phyloP scores from a whole-genome alignment of 371 early-diverging fungal genomes.

The Lichtheimia ramosa region DNA sequence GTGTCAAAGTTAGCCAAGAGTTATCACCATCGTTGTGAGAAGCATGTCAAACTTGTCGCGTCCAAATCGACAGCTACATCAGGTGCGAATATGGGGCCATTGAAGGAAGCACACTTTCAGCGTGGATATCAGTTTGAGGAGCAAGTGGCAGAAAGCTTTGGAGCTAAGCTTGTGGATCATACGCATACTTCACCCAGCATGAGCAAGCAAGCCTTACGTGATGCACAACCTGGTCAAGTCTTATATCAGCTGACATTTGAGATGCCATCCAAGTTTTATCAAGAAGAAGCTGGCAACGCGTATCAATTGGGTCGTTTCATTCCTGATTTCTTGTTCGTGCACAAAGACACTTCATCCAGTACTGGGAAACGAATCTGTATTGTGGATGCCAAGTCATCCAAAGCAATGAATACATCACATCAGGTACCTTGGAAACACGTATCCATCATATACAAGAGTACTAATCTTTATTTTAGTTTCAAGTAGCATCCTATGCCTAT shows the following conservation, averaged over 20 bases:
- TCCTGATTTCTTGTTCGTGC: conserved; percentile 52
- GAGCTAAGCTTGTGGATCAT: conserved; percentile 31
- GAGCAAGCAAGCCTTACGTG: conserved; percentile 27
- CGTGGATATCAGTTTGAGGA: conserved; percentile 30
- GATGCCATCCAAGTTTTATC: conserved; percentile 41
- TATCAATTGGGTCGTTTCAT: conserved; percentile 41
- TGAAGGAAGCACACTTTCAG: conserved; percentile 1
- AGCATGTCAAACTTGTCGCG: conserved; percentile 14
- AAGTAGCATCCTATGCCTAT: conserved; percentile 54
- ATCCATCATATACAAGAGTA: neutral
- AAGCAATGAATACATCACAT: conserved; percentile 38
- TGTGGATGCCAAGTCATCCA: conserved; percentile 56
- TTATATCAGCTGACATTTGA: conserved; percentile 46
- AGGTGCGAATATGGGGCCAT: neutral
- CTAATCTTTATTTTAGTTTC: conserved; percentile 28
- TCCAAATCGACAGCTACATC: too few relatives aligned
- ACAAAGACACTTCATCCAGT: conserved; percentile 28
- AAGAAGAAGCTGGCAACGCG: conserved; percentile 14
- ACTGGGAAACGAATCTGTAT: conserved; percentile 32
- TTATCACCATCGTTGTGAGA: conserved; percentile 22
- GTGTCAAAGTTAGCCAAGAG: conserved; percentile 23
- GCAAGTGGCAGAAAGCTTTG: conserved; percentile 23
- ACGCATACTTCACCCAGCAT: conserved; percentile 25
- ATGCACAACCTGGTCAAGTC: conserved; percentile 32
- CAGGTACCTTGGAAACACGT: conserved; percentile 28